These are phyloP conservation scores for Ceratocystis papillata DNA, from an alignment of 2,329 filamentous ascomycete genomes.

Conservation along the genomic window DNA sequence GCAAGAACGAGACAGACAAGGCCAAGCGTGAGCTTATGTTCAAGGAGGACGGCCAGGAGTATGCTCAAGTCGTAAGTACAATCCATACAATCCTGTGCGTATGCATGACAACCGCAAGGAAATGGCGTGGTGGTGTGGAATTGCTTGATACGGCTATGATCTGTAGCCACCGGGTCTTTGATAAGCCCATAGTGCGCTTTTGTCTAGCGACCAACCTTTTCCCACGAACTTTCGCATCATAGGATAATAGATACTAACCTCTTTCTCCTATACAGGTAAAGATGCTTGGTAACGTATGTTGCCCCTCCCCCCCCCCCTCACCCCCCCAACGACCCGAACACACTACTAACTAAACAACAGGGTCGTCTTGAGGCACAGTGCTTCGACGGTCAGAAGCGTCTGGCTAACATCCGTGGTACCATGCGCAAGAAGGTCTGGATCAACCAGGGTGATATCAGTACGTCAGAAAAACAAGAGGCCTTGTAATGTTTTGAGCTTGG, in stretches of 20 bases:
- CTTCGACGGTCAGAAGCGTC: slow-evolving; percentile 85
- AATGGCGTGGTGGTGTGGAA: background rate
- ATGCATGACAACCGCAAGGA: background rate
- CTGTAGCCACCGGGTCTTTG: background rate
- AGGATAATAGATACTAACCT: slow-evolving; percentile 6
- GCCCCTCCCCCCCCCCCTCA: too few species aligned
- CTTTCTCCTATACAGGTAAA: slow-evolving; percentile 43
- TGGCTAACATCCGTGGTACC: slow-evolving; percentile 38
- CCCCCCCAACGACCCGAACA: background rate
- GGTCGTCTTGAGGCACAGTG: slow-evolving; percentile 84
- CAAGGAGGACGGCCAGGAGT: slow-evolving; percentile 89
- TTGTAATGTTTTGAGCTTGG: background rate
- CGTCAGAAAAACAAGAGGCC: background rate
- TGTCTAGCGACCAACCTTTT: background rate
- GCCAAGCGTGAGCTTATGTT: slow-evolving; percentile 98
- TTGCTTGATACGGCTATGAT: background rate
- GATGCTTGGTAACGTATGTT: slow-evolving; percentile 69
- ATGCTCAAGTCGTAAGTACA: slow-evolving; percentile 30
- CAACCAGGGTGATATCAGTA: slow-evolving; percentile 81
- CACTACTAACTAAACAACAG: slow-evolving; percentile 19
- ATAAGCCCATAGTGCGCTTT: background rate
- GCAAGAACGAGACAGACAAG: slow-evolving; percentile 99
- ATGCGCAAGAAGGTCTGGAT: slow-evolving; percentile 99
- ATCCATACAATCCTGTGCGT: background rate
- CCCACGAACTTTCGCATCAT: background rate